Evolutionary conservation across 163 green algal species (phyloP), one percentile per base, ranked within the genome.

Genomic region (Coccomyxa subellipsoidea): DNA sequence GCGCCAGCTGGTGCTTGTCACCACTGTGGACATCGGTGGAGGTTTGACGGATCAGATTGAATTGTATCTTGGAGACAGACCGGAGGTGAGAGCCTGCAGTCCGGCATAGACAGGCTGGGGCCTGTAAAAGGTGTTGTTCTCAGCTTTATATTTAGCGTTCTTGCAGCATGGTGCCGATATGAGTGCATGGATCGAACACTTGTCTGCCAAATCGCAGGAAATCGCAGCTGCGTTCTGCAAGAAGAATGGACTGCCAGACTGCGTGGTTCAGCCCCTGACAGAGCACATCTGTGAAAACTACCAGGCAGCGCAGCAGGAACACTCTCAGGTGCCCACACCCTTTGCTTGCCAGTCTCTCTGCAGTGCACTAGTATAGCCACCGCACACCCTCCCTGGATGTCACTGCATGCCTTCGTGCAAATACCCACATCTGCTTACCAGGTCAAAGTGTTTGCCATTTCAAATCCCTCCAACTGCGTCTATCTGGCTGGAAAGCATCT

Each of bases 1-100:
- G 34, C 47, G 27, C 27, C 83, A 83, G 9, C 73, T 92, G 29
- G 54, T 97, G 15, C 89, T 97, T 32, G 85, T 97, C 0, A 97
- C 93, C 0, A 97, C 94, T 7, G 92, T 97, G 25, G 94, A 97
- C 85, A 93, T 97, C 73, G 92, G 90, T 31, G 90, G 90, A 1
- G 93, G 93, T 12, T 70, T 72, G 38, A 88, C 82, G 25, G 93
- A 91, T 39, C 82, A 83, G 27, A 93, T 97, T 34, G 84, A 93
- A 69, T 80, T 97, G 23, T 85, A 87, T 2, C 34, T 89, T 2
- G 94, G 92, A 6, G 93, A 97, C 75, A 87, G 90, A 37, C 85
- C 93, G 0, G 29, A 83, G 29, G 83, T 87, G 18, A 34, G 82
- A 18, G 10, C 27, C 39, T 71, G 38, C 36, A 70, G 10, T 9